Conservation (phyloP, 768 basidiomycete species). For the Sutorius australiensis region DNA sequence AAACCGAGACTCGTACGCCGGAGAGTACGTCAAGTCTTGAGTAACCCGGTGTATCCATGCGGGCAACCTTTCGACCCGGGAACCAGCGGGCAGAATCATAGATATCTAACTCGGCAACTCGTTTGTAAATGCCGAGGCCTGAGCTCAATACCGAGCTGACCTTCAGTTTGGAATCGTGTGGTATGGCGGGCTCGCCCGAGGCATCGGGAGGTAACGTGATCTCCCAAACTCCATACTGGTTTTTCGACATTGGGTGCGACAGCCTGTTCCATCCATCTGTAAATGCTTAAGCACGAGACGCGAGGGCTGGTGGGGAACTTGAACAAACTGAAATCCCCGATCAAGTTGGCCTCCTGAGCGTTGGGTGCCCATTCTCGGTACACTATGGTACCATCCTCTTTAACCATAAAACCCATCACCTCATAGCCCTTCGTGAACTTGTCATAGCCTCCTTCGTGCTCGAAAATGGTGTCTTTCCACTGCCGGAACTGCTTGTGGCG, state of each 20-base stretch:
- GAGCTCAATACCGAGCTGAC: constrained; percentile 36
- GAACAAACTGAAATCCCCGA: constrained; percentile 94
- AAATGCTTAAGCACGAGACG: constrained; percentile 1
- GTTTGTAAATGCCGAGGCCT: not conserved
- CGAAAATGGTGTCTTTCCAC: constrained; percentile 74
- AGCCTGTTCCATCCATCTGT: constrained; percentile 85
- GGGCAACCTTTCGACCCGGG: constrained; percentile 87
- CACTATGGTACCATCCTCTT: constrained; percentile 58
- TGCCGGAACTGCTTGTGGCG: constrained; percentile 65
- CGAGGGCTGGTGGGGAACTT: not conserved
- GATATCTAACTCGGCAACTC: constrained; percentile 61
- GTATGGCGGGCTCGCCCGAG: constrained; percentile 74
- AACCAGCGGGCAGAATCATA: constrained; percentile 75
- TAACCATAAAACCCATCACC: constrained; percentile 70
- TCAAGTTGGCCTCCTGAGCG: constrained; percentile 74
- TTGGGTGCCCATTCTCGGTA: constrained; percentile 98
- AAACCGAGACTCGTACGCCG: constrained; percentile 94
- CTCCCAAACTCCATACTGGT: constrained; percentile 88
- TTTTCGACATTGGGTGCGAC: constrained; percentile 82
- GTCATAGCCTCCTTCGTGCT: constrained; percentile 81
- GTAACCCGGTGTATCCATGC: constrained; percentile 96
- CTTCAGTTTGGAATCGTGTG: constrained; percentile 95
- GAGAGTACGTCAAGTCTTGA: constrained; percentile 85
- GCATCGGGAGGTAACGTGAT: constrained; percentile 65
- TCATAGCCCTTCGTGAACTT: constrained; percentile 56